Evolutionary conservation across 2,329 filamentous ascomycete genomes (phyloP).

Genomic region (Beauveria sp.): DNA sequence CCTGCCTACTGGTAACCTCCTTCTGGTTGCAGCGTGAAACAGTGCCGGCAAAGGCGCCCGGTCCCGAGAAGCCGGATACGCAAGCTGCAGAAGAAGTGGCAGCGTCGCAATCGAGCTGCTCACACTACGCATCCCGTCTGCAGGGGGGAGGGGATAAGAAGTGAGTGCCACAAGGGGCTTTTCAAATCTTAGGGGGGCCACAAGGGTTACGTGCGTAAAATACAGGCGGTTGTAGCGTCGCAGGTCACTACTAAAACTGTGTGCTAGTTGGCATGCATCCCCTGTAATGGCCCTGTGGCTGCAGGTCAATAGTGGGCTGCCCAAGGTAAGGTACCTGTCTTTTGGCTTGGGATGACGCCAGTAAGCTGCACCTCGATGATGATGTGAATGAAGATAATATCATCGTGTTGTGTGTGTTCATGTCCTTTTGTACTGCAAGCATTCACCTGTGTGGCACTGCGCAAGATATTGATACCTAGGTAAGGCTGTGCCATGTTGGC

Average conservation of each 20-base stretch:
- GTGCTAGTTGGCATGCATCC: background rate
- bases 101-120: background rate
- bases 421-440: no score
- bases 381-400: no score
- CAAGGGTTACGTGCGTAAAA: background rate
- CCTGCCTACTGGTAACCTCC: background rate
- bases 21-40: background rate
- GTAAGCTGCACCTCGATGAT: background rate
- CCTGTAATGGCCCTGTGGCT: background rate
- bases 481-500: no score
- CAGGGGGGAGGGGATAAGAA: no score
- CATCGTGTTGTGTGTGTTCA: no score
- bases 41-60: background rate
- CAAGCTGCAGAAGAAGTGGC: background rate
- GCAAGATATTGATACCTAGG: no score
- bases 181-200: background rate
- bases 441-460: no score
- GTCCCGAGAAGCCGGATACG: slow-evolving; percentile 11
- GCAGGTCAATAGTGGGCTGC: background rate
- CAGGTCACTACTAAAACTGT: background rate
- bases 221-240: background rate
- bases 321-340: background rate
- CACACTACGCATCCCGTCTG: background rate
- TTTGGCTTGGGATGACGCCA: background rate
- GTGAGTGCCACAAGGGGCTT: background rate